These are phyloP conservation scores for Peronospora belbahrii DNA, from an alignment of 352 stramenopile genomes.

Conservation along the genomic window DNA sequence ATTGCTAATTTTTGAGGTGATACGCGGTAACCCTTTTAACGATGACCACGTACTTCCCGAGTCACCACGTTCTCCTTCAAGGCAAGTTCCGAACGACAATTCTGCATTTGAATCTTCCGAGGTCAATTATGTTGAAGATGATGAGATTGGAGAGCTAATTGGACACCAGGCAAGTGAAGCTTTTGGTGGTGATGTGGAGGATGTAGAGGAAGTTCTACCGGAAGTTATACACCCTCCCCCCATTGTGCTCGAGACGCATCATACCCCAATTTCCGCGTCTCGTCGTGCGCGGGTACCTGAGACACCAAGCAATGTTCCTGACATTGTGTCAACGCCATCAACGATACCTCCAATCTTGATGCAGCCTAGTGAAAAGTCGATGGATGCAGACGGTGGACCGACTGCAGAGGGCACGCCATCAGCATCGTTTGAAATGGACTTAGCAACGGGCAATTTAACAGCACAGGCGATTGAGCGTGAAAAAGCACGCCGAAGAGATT, in stretches of 20 bases:
- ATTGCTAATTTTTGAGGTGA: slow-evolving; percentile 85
- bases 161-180: slow-evolving; percentile 56
- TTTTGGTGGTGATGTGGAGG: slow-evolving; percentile 32
- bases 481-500: slow-evolving; percentile 67
- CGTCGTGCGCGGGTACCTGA: slow-evolving; percentile 39
- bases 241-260: slow-evolving; percentile 8
- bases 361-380: slow-evolving; percentile 9
- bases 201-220: slow-evolving; percentile 19
- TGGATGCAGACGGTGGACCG: slow-evolving; percentile 7
- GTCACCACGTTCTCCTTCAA: slow-evolving; percentile 50
- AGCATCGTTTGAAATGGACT: slow-evolving; percentile 46
- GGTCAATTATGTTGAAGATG: slow-evolving; percentile 70
- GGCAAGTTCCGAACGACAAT: slow-evolving; percentile 26
- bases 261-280: slow-evolving; percentile 11
- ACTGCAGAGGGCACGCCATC: slow-evolving; percentile 6
- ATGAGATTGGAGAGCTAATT: slow-evolving; percentile 71
- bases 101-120: slow-evolving; percentile 35
- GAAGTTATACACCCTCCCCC: slow-evolving; percentile 7
- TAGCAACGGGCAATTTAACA: slow-evolving; percentile 46
- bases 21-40: slow-evolving; percentile 61
- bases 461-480: slow-evolving; percentile 77
- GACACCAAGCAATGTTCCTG: slow-evolving; percentile 55
- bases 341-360: slow-evolving; percentile 22
- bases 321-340: slow-evolving; percentile 48
- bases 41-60: slow-evolving; percentile 35